These are phyloP conservation scores for Tetrastigma voinierianum DNA, from an alignment of 164 flowering plant genomes.

Conservation along the genomic window DNA sequence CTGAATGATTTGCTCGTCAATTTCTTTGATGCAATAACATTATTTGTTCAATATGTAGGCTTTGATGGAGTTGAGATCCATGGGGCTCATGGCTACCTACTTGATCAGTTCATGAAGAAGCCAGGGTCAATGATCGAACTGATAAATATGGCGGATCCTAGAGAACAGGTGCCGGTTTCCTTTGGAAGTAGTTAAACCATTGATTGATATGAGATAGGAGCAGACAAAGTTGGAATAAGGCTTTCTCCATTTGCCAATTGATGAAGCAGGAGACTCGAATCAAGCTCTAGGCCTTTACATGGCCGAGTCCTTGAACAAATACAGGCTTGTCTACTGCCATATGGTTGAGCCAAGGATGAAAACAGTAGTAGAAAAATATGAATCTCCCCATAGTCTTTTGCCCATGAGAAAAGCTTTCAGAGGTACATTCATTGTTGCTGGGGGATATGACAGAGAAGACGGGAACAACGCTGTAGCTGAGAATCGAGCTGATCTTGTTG, in stretches of 20 bases:
- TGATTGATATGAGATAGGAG: no score
- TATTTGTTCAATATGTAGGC: neutral
- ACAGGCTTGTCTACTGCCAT: neutral
- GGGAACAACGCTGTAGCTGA: neutral
- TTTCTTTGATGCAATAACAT: no score
- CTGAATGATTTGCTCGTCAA: neutral
- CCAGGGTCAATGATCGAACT: neutral
- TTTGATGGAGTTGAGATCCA: slow-evolving; percentile 1
- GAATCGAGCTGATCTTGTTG: no score
- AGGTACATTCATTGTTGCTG: no score
- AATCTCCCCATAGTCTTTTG: neutral
- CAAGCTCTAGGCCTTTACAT: no score
- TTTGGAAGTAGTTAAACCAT: no score
- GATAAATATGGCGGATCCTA: neutral
- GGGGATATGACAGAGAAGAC: neutral
- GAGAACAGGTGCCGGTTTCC: neutral
- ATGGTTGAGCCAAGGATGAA: slow-evolving; percentile 2
- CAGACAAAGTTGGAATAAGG: no score
- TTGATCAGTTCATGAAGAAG: no score
- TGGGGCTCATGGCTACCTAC: neutral
- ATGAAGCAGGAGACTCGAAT: no score
- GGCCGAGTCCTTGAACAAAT: no score
- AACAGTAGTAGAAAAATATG: neutral
- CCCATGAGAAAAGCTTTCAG: no score
- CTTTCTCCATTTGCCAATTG: no score